Base-by-base conservation (phyloP, 1,284 basidiomycete genomes). In the Cystobasidium slooffiae region DNA sequence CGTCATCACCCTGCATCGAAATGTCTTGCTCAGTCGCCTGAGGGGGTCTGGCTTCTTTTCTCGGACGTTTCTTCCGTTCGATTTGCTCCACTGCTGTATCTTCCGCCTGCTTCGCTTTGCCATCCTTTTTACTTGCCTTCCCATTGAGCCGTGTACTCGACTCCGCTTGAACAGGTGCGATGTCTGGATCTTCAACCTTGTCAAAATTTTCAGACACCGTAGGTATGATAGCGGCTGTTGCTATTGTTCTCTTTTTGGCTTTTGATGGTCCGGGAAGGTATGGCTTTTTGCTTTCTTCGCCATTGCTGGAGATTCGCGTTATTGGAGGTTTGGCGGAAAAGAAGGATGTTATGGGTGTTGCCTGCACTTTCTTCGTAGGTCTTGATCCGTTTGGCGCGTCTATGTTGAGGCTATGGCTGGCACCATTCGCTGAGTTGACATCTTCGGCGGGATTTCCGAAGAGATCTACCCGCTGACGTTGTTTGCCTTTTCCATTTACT, bases 101-200 rank as follows among this genome's bases (percentile, higher is more conserved):
- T 24, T 70, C 46, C 20, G 24, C 68, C 12, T 31, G 9, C 24
- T 43, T 44, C 47, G 51, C 9, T 39, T 47, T 58, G 6, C 31
- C 9, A 10, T 58, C 37, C 12, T 20, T n/a, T 49, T 68, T 68
- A 10, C 16, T 18, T 22, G 6, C 16, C 53, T 59, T 55, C 24
- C 6, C 24, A 4, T 39, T 41, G 7, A 53, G 4, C 12, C 14
- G 12, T 51, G n/a, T 16, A 12, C 12, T n/a, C 16, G 14, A 20
- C 22, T 16, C 31, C 12, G 16, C 66, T 76, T 75, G 73, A 16
- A 76, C 77, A 1, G 62, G 70, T 1, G 75, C 74, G 0, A 73
- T 65, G 68, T 77, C 6, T 72, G 75, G 49, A 62, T 76, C 59
- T 72, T 74, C 58, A 43, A 68, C 7, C 31, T 78, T 62, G 31